Evolutionary conservation across 2,329 filamentous ascomycete genomes (phyloP), one percentile per base, ranked within the genome.

Genomic region (Ascochyta rabiei): DNA sequence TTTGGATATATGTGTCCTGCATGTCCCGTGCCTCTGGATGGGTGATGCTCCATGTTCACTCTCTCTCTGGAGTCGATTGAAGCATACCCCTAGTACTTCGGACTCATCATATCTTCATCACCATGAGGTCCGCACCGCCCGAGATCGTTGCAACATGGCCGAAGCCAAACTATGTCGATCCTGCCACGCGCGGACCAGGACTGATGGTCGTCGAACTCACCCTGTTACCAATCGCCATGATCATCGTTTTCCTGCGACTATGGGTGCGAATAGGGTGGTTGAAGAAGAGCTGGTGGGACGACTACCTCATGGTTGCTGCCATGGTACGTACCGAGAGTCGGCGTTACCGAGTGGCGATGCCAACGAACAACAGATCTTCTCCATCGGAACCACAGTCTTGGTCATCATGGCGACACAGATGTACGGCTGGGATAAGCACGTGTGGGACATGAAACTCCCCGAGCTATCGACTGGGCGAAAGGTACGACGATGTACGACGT

Each of bases 141-240:
- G 68, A 71, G 12, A 72, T 80, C 39, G 53, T 74, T 34, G 55
- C 65, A 34, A 67, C 66, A 44, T 80, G 74, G 72, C 78, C 79
- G 3, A 69, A 62, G 38, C 76, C 78, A 1, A 77, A 80, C 66
- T 79, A 80, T 53, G 66, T 70, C 41, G 56, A 80, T 51, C 79
- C 79, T 1, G 62, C 68, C 19, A 79, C 74, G 2, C 68, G 76
- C 56, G 78, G 79, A 13, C 66, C 74, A 16, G 73, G 69, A 6
- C 63, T 80, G 15, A 70, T 80, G 59, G 73, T 79, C n/a, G 65
- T 75, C 18, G 73, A 76, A 38, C 54, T 75, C 47, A 73, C 72
- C 16, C 54, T 76, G 37, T 58, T 75, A 18, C 72, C 73, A 8
- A 62, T 75, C 42, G 73, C 73, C 21, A 67, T 75, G 53, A 63